Evolutionary conservation across 345 rosid species (phyloP), one percentile per base, ranked within the genome.

Genomic region (Eucalyptus sp.): DNA sequence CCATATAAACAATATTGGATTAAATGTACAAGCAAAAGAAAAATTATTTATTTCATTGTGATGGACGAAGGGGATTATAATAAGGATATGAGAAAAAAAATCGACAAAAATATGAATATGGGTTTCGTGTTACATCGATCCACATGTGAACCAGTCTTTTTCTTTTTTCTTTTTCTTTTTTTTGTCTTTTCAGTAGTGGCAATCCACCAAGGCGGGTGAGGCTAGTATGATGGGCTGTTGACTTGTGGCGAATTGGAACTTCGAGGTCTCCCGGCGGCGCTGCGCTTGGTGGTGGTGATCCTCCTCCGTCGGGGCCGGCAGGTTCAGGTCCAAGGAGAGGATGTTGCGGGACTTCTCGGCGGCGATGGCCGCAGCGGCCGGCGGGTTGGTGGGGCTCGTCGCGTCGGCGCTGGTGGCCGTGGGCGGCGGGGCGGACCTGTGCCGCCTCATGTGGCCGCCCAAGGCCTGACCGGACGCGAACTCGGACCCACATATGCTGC

Each of bases 371-470:
- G n/a, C 58, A 52, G 58, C 5, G 4, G 58, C 31, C 8, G 60
- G 44, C 18, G 71, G 51, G 13, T 31, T 50, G 68, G 68, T 51
- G 24, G 33, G 50, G 87, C 60, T 64, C 27, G 51, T 87, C 29
- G 37, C 6, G 17, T 64, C 44, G 49, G 43, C 68, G 33, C 48
- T 41, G 15, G 41, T 13, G 86, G 91, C 31, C 41, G 87, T 89
- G 5, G 88, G 88, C 6, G 93, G 90, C 2, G 91, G 86, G 27
- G 87, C 89, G 13, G 96, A 89, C 83, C 99, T 94, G 68, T 98
- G 99, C 91, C 99, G 92, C 89, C 99, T 96, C 99, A 98, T 98
- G 93, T 98, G 99, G 18, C 99, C 99, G 5, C 99, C 99, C 8
- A 98, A 94, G 5, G 99, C 99, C 93, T 98, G 99, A 7, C 99